Base-by-base conservation (phyloP, 192 early-diverging fungal species). In the Coemansia umbellata region DNA sequence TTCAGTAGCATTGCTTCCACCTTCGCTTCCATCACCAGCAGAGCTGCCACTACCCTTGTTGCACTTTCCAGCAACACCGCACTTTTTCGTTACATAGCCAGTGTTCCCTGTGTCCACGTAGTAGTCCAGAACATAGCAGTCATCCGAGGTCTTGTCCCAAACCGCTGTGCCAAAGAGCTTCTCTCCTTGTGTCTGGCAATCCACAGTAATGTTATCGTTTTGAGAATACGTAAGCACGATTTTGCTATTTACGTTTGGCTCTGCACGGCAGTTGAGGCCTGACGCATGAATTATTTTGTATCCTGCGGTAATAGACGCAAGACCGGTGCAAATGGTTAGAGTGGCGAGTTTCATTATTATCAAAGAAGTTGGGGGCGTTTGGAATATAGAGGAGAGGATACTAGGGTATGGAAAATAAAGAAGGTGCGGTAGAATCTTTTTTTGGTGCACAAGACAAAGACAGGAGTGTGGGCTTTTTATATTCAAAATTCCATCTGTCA, bases 61-160 rank as follows among this genome's bases (percentile, higher is more conserved):
- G 32, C 0, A 1, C 24, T 3, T 13, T n/a, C 3, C 9, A 6
- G 26, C 58, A 8, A 37, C 33, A 51, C 51, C 27, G 48, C 71
- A 67, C 33, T 52, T 54, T 8, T 36, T 31, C 2, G 32, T 24
- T 1, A 74, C 60, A 9, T 68, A 74, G 21, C 71, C 71, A 1
- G 23, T 43, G 30, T 45, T 49, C 0, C 71, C 64, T 8, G 71
- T 74, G 26, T 67, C 53, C 22, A 79, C 22, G 31, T 75, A 79
- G 50, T 74, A 69, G 31, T 79, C 78, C 5, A 72, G 22, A 2
- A 74, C 53, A n/a, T 75, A 79, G 72, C 72, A 75, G 32, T 63
- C 67, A 21, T 70, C 59, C 21, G 42, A 30, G 4, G 71, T 70
- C 56, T 71, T 69, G 58, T 59, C 78, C 78, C 72, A 79, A 13